Percentiles rank a stretch among this genome's conserved stretches.
phyloP scores from a whole-genome alignment of 208 protist genomes.

The Leishmania braziliensis region DNA sequence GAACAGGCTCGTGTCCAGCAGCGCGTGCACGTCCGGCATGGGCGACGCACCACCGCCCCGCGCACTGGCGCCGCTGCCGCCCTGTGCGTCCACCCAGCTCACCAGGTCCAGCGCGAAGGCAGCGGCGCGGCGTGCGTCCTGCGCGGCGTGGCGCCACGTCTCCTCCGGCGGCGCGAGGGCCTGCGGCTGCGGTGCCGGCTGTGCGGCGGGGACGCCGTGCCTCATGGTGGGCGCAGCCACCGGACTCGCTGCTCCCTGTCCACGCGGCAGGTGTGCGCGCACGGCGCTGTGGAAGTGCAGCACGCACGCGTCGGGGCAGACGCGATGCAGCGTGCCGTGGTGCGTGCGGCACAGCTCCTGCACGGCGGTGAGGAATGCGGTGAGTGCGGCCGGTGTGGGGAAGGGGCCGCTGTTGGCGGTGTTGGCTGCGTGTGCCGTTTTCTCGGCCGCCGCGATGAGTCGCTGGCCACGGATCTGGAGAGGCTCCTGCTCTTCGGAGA shows the following conservation, averaged over 20 bases:
- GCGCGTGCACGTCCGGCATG: slow-evolving; percentile 14
- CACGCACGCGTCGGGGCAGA: slow-evolving; percentile 24
- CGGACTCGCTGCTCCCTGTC: background rate
- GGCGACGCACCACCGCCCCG: background rate
- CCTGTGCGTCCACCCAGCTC: slow-evolving; percentile 1
- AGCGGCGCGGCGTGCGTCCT: slow-evolving; percentile 18
- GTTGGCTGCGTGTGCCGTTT: slow-evolving; percentile 1
- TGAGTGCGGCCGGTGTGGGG: slow-evolving; percentile 12
- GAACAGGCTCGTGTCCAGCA: slow-evolving; percentile 36
- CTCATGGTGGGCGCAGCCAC: background rate
- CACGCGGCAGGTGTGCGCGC: slow-evolving; percentile 4
- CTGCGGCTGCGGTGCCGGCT: slow-evolving; percentile 4
- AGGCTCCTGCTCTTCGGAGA: background rate
- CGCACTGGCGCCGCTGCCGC: background rate
- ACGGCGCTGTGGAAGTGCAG: slow-evolving; percentile 26
- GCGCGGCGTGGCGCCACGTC: slow-evolving; percentile 1
- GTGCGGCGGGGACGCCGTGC: background rate
- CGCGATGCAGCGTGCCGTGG: slow-evolving; percentile 17
- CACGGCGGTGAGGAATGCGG: slow-evolving; percentile 10
- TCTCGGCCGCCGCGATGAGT: slow-evolving; percentile 7
- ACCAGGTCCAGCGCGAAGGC: slow-evolving; percentile 24
- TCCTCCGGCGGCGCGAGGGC: background rate
- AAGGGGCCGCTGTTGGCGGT: slow-evolving; percentile 2
- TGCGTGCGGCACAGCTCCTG: slow-evolving; percentile 8
- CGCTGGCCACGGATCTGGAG: background rate